phyloP scores from a whole-genome alignment of 768 basidiomycete genomes.

The Trametes sanguinea region DNA sequence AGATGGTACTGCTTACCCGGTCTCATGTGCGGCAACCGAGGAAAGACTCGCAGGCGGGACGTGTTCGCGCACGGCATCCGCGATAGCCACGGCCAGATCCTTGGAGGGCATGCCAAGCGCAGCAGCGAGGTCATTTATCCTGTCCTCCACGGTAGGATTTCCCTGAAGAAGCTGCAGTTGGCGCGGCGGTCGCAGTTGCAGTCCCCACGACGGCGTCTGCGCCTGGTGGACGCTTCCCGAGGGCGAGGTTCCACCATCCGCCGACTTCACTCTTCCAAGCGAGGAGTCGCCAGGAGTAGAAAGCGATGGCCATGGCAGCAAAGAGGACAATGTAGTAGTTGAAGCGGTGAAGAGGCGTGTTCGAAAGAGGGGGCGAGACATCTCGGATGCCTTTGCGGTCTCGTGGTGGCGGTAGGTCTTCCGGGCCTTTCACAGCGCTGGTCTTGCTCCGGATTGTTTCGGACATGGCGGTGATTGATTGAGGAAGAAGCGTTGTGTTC shows the following conservation, averaged over 20 bases:
- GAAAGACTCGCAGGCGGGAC: slow-evolving; percentile 64
- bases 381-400: slow-evolving; percentile 31
- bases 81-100: slow-evolving; percentile 66
- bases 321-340: slow-evolving; percentile 50
- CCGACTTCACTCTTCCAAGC: slow-evolving; percentile 55
- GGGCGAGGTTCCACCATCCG: slow-evolving; percentile 61
- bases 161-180: not conserved
- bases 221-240: slow-evolving; percentile 41
- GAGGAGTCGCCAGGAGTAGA: slow-evolving; percentile 52
- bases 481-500: not conserved
- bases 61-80: slow-evolving; percentile 55
- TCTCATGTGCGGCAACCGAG: slow-evolving; percentile 50
- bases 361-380: slow-evolving; percentile 48
- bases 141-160: slow-evolving; percentile 49
- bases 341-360: slow-evolving; percentile 48
- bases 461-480: slow-evolving; percentile 14
- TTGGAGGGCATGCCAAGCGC: slow-evolving; percentile 62
- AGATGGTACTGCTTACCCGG: slow-evolving; percentile 30
- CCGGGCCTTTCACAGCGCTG: slow-evolving; percentile 23
- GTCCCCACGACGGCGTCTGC: slow-evolving; percentile 13
- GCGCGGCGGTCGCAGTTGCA: slow-evolving; percentile 12
- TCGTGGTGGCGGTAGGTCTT: slow-evolving; percentile 33
- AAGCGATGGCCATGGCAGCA: slow-evolving; percentile 45
- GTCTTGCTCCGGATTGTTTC: slow-evolving; percentile 12
- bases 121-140: slow-evolving; percentile 59